These are phyloP conservation scores for Kuraishia floccosa DNA, from an alignment of 805 yeast species.

Conservation along the genomic window DNA sequence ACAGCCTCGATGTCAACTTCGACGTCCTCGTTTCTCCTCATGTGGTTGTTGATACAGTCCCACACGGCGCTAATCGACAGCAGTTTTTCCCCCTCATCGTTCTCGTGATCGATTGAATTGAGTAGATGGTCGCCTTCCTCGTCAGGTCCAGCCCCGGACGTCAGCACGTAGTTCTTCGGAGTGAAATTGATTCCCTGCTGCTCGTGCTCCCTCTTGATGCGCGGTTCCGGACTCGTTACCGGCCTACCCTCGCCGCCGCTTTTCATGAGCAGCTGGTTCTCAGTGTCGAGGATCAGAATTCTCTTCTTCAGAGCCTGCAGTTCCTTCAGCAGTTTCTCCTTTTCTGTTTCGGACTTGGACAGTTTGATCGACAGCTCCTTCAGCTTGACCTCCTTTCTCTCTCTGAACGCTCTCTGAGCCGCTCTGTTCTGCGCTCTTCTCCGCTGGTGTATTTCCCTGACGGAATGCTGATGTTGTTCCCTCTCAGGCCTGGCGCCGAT, in stretches of 20 bases:
- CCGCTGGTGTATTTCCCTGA: constrained; percentile 1
- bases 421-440: constrained; percentile 70
- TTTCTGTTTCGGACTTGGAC: constrained; percentile 36
- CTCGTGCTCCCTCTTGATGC: background rate
- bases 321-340: constrained; percentile 26
- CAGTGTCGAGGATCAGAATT: constrained; percentile 46
- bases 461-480: background rate
- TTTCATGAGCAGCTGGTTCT: constrained; percentile 44
- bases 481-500: background rate
- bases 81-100: constrained; percentile 31
- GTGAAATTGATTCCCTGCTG: constrained; percentile 5
- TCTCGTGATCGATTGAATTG: constrained; percentile 8
- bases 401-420: constrained; percentile 81
- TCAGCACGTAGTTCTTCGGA: constrained; percentile 4
- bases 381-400: constrained; percentile 62
- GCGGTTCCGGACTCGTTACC: background rate
- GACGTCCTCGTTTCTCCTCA: constrained; percentile 31
- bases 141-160: constrained; percentile 1
- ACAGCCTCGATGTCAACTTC: constrained; percentile 46
- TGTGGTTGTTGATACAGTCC: constrained; percentile 55
- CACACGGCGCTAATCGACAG: constrained; percentile 72
- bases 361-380: constrained; percentile 57
- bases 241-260: constrained; percentile 6
- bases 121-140: constrained; percentile 2
- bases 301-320: constrained; percentile 34